A percentile compares a stretch with the other conserved stretches of the same genome.
phyloP scores from a whole-genome alignment of 331 rosid genomes.

The Pyracantha coccinea region DNA sequence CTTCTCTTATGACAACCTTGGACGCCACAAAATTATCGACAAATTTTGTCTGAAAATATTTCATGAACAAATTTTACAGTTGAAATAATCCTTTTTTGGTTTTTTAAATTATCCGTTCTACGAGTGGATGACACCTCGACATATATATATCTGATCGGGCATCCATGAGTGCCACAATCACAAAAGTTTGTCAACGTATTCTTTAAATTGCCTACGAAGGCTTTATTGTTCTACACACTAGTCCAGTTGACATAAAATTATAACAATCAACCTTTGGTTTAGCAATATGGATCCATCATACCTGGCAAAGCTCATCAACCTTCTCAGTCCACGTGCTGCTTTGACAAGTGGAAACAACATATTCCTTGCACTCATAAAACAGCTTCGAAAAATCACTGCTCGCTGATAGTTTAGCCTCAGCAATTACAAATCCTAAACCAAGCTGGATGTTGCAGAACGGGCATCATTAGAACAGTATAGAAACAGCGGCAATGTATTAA shows the following conservation, averaged over 20 bases:
- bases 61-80: too few relatives aligned
- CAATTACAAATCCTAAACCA: constrained; percentile 75
- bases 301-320: constrained; percentile 85
- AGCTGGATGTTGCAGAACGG: constrained; percentile 49
- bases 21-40: too few relatives aligned
- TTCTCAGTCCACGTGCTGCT: constrained; percentile 44
- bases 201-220: neutral
- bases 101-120: too few relatives aligned
- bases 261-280: neutral
- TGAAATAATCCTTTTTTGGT: too few relatives aligned
- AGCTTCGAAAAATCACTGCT: constrained; percentile 61
- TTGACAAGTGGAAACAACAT: constrained; percentile 51
- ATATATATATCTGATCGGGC: neutral
- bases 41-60: too few relatives aligned
- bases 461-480: constrained; percentile 26
- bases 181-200: neutral
- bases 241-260: neutral
- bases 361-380: constrained; percentile 90
- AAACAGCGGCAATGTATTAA: neutral
- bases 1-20: neutral
- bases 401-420: constrained; percentile 55
- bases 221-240: neutral
- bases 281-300: constrained; percentile 19
- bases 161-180: neutral
- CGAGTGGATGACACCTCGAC: neutral